These are phyloP conservation scores for Colletotrichum simmondsii DNA, from an alignment of 2,329 filamentous ascomycete species.

Conservation along the genomic window DNA sequence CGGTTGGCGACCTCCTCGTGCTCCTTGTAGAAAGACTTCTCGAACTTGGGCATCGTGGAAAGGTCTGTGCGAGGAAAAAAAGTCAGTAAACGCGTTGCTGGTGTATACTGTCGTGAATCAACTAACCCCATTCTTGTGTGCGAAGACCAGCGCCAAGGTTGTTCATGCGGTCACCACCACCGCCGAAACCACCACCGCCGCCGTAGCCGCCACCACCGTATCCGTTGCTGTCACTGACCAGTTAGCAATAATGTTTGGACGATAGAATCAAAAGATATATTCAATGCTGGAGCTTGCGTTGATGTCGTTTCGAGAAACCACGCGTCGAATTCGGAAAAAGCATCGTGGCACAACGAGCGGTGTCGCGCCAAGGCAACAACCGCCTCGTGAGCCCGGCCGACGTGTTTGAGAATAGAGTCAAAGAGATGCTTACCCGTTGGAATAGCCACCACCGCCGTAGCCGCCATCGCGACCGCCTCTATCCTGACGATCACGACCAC, in stretches of 20 bases:
- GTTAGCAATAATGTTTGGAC: constrained; percentile 48
- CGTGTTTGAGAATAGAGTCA: constrained; percentile 38
- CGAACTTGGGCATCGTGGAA: constrained; percentile 87
- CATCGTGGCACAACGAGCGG: neutral
- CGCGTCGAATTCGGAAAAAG: neutral
- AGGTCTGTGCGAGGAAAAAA: constrained; percentile 67
- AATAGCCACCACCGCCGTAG: constrained; percentile 49
- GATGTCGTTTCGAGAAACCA: neutral
- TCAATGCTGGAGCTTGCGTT: neutral
- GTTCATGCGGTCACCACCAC: constrained; percentile 93
- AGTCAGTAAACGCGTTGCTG: constrained; percentile 37
- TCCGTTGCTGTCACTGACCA: constrained; percentile 59
- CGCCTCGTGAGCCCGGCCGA: constrained; percentile 39
- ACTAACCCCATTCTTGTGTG: constrained; percentile 88
- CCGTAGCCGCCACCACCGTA: constrained; percentile 53
- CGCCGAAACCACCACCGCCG: constrained; percentile 55
- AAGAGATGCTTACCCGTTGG: constrained; percentile 50
- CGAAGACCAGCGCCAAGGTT: constrained; percentile 89
- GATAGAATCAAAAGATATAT: constrained; percentile 9
- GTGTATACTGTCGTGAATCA: constrained; percentile 37
- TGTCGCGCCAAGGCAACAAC: constrained; percentile 8
- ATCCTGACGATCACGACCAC: constrained; percentile 43
- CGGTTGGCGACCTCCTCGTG: constrained; percentile 81
- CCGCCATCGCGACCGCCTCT: constrained; percentile 41
- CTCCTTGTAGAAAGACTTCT: constrained; percentile 99